phyloP scores from a whole-genome alignment of 441 rosid species.

The Mallotus repandus region DNA sequence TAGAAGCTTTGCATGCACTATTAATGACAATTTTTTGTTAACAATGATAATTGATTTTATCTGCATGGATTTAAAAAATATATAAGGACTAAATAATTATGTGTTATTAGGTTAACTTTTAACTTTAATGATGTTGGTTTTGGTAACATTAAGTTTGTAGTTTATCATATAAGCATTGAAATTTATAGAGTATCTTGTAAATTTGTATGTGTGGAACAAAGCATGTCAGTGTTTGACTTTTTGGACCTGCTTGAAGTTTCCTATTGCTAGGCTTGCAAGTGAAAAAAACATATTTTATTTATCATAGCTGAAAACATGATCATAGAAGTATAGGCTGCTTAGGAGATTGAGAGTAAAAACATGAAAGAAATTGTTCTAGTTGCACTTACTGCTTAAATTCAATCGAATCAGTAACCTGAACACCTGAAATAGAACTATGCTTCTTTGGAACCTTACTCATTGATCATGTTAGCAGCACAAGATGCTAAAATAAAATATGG shows the following conservation, averaged over 20 bases:
- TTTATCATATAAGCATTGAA: too few relatives aligned
- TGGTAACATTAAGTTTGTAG: not conserved
- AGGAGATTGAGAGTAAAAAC: too few relatives aligned
- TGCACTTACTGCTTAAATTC: too few relatives aligned
- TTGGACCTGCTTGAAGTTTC: not conserved
- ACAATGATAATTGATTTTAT: not conserved
- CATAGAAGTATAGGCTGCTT: too few relatives aligned
- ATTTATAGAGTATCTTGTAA: not conserved
- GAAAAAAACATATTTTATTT: not conserved
- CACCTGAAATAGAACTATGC: too few relatives aligned
- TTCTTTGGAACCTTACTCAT: too few relatives aligned
- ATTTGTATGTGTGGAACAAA: not conserved
- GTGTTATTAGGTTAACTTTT: not conserved
- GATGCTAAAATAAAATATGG: too few relatives aligned
- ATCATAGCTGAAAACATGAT: too few relatives aligned
- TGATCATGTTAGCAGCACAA: too few relatives aligned
- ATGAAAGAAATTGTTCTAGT: too few relatives aligned
- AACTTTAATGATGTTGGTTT: not conserved
- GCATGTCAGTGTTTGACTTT: not conserved
- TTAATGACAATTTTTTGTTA: not conserved
- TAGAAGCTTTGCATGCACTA: not conserved
- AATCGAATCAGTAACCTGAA: too few relatives aligned
- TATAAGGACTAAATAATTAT: not conserved
- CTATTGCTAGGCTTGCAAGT: slow-evolving; percentile 16
- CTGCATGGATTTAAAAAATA: not conserved